Evolutionary conservation across 768 basidiomycete species (phyloP), one percentile per base, ranked within the genome.

Genomic region (Termitomyces sp.): DNA sequence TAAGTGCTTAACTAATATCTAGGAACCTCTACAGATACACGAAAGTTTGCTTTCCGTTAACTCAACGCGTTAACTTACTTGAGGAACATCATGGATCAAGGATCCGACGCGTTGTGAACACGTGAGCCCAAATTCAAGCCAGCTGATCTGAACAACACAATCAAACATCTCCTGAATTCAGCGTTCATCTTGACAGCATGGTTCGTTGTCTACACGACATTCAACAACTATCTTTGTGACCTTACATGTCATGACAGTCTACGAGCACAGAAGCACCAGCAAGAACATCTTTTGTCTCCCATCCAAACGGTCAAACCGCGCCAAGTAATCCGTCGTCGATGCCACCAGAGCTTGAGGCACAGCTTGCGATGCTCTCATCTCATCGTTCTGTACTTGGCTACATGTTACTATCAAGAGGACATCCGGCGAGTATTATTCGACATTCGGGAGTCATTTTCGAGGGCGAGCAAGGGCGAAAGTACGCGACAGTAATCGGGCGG

Each of bases 361-460:
- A 88, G 0, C 80, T 95, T 13, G 71, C 86, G 0, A 73, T 88
- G 61, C 79, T 96, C 53, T 87, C 91, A 1, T 81, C 89, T 5
- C 90, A 95, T 67, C 82, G 91, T 18, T 88, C 91, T 20, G 93
- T 95, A 4, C 82, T 93, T 6, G 93, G 94, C 1, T 95, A 95
- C 69, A 81, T 96, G 66, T 82, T 95, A 0, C 77, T 95, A 33
- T 88, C 91, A 3, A 81, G 92, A 14, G 82, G 85, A 0, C 81
- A 82, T 46, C 87, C 86, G 6, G 81, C 84, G 20, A 85, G 86
- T 64, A 93, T 97, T 62, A 88, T 97, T 64, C 81, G 91, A 33
- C 87, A 91, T 65, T 87, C 90, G 0, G 92, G 91, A 14, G 89
- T 90, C 53, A 81, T 92, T 5, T 93, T 93, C 63, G 92, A 93